Conservation (phyloP, 2,329 filamentous ascomycete genomes). For the Diatrype stigma region DNA sequence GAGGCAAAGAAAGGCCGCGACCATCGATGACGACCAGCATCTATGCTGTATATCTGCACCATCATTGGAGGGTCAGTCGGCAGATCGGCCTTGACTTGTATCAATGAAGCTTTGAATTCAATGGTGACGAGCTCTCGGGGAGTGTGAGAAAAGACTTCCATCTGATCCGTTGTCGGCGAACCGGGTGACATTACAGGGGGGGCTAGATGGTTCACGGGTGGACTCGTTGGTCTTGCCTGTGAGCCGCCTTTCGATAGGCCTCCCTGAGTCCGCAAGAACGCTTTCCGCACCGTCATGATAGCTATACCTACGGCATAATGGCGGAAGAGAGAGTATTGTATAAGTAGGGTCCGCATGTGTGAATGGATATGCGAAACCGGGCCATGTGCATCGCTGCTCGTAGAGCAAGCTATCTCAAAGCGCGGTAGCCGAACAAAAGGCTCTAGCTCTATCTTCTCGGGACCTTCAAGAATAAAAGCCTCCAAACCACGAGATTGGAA, state of each 20-base stretch:
- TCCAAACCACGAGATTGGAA: slow-evolving; percentile 81
- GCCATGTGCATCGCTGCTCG: slow-evolving; percentile 79
- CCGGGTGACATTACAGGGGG: slow-evolving; percentile 33
- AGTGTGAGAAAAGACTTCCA: slow-evolving; percentile 29
- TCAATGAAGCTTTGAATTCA: slow-evolving; percentile 74
- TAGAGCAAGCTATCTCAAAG: slow-evolving; percentile 82
- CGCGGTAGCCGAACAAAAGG: slow-evolving; percentile 82
- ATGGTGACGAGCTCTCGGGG: slow-evolving; percentile 68
- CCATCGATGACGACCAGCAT: slow-evolving; percentile 83
- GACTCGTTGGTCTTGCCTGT: slow-evolving; percentile 22
- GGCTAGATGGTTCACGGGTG: slow-evolving; percentile 30
- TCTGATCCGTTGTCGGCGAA: slow-evolving; percentile 23
- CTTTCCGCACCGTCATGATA: slow-evolving; percentile 66
- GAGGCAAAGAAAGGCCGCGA: slow-evolving; percentile 75
- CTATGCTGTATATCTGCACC: slow-evolving; percentile 80
- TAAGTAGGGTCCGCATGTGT: slow-evolving; percentile 69
- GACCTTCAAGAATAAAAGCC: slow-evolving; percentile 83
- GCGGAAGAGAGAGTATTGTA: slow-evolving; percentile 90
- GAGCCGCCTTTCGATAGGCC: slow-evolving; percentile 29
- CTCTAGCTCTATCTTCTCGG: slow-evolving; percentile 78
- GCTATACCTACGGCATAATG: slow-evolving; percentile 89
- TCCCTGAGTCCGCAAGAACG: slow-evolving; percentile 54
- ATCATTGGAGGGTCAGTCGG: slow-evolving; percentile 87
- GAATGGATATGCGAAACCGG: slow-evolving; percentile 85
- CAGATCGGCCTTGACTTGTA: slow-evolving; percentile 87